Conservation (phyloP, 2,329 filamentous ascomycete species). For the Penicillium sp. region DNA sequence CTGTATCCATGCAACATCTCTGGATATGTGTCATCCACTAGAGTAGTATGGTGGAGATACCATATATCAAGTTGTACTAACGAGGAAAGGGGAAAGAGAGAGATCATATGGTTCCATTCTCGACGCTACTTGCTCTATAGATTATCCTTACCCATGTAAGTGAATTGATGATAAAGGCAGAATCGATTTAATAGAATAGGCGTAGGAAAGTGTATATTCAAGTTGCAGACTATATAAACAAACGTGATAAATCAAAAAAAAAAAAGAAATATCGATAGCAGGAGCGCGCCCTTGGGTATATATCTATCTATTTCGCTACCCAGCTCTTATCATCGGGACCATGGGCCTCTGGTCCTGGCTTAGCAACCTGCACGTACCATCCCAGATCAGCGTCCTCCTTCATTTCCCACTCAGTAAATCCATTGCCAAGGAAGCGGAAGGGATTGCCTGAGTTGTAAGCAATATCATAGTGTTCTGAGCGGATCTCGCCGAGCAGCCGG, state of each 20-base stretch:
- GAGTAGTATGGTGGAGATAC: not conserved
- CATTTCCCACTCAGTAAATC: slow-evolving; percentile 10
- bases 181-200: not conserved
- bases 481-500: slow-evolving; percentile 28
- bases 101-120: too few species aligned
- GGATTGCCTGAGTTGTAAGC: slow-evolving; percentile 33
- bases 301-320: not conserved
- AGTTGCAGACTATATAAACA: not conserved
- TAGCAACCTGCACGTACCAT: slow-evolving; percentile 7
- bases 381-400: slow-evolving; percentile 18
- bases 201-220: not conserved
- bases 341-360: not conserved
- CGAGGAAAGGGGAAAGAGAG: too few species aligned
- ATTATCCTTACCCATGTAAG: not conserved
- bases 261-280: not conserved
- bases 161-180: not conserved
- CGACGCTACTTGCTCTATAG: too few species aligned
- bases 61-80: not conserved
- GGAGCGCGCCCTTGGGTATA: not conserved
- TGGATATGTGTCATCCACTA: not conserved
- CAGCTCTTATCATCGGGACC: not conserved
- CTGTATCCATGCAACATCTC: not conserved
- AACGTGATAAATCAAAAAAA: not conserved
- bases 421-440: slow-evolving; percentile 11
- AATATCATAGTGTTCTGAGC: slow-evolving; percentile 53